Percentiles rank a stretch among this genome's conserved stretches.
Conservation (phyloP, 371 early-diverging fungal species). For the Mortierella sp. region DNA sequence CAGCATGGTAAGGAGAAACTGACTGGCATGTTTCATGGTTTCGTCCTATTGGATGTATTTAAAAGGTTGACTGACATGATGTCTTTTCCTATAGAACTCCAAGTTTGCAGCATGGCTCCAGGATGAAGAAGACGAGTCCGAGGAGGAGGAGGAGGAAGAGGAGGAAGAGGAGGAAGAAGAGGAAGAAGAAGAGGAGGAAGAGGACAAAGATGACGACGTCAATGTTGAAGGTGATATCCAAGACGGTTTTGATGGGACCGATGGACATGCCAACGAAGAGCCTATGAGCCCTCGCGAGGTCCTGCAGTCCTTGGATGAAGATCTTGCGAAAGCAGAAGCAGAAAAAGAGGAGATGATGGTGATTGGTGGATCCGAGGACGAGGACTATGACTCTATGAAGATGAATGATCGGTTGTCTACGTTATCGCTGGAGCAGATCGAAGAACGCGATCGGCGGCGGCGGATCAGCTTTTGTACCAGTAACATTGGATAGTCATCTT, state of each 20-base stretch:
- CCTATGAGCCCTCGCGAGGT: conserved; percentile 11
- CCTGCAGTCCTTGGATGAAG: conserved; percentile 22
- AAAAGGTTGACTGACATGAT: no score
- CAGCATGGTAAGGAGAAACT: conserved; percentile 31
- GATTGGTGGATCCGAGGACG: conserved; percentile 10
- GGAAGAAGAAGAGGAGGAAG: conserved; percentile 15
- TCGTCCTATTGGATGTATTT: no score
- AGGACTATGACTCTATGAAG: no score
- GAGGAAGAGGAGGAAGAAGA: conserved; percentile 27
- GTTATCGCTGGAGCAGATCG: conserved; percentile 37
- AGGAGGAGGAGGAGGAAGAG: conserved; percentile 30
- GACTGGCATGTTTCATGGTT: no score
- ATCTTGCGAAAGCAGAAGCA: conserved; percentile 23
- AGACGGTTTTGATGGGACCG: not conserved
- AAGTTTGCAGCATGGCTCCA: conserved; percentile 51
- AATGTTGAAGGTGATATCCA: conserved; percentile 1
- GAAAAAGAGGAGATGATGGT: conserved; percentile 32
- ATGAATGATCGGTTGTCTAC: conserved; percentile 30
- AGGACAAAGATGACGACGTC: not conserved
- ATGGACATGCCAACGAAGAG: conserved; percentile 6
- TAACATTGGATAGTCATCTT: conserved; percentile 33
- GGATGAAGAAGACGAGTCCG: conserved; percentile 41
- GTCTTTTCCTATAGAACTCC: conserved; percentile 27
- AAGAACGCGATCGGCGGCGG: conserved; percentile 43
- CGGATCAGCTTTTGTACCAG: conserved; percentile 51